A percentile compares a stretch with the other conserved stretches of the same genome.
Evolutionary conservation across 495 filamentous ascomycete species (phyloP).

Genomic region (Parachaetomium inaequale): DNA sequence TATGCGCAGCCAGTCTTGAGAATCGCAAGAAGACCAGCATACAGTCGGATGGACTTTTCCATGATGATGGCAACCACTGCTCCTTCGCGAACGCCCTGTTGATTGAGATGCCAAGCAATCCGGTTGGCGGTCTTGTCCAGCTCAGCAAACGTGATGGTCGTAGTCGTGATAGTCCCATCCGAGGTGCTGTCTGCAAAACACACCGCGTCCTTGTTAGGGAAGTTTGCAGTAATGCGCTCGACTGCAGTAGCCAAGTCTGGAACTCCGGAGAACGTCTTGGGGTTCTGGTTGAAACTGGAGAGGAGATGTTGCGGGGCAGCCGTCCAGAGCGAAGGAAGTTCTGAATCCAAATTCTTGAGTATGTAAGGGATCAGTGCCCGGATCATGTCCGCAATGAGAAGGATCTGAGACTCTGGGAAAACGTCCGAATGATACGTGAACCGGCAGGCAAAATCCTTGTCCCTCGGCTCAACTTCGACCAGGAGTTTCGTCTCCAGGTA

Average conservation of each 20-base stretch:
- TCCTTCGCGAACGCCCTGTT: constrained; percentile 43
- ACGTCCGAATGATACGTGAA: constrained; percentile 46
- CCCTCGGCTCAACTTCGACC: constrained; percentile 63
- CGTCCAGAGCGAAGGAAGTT: constrained; percentile 29
- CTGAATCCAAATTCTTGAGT: constrained; percentile 33
- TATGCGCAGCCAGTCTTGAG: constrained; percentile 72
- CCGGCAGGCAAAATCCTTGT: constrained; percentile 53
- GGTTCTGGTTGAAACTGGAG: constrained; percentile 44
- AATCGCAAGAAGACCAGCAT: constrained; percentile 66
- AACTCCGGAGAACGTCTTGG: constrained; percentile 24
- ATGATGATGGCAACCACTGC: constrained; percentile 64
- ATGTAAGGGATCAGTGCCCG: constrained; percentile 37
- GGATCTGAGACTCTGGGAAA: constrained; percentile 46
- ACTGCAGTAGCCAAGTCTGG: constrained; percentile 49
- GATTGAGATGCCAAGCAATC: constrained; percentile 57
- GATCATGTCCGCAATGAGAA: constrained; percentile 43
- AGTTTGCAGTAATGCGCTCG: constrained; percentile 46
- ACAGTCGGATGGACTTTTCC: constrained; percentile 65
- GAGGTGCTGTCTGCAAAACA: constrained; percentile 52
- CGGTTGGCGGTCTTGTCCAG: constrained; percentile 61
- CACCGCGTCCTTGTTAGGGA: constrained; percentile 55
- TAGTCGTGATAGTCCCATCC: constrained; percentile 25
- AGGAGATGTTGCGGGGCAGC: constrained; percentile 42
- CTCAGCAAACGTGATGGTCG: constrained; percentile 56
- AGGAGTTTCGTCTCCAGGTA: constrained; percentile 69